Base-by-base conservation (phyloP, 805 yeast species). In the Candida arabinofermentans region DNA sequence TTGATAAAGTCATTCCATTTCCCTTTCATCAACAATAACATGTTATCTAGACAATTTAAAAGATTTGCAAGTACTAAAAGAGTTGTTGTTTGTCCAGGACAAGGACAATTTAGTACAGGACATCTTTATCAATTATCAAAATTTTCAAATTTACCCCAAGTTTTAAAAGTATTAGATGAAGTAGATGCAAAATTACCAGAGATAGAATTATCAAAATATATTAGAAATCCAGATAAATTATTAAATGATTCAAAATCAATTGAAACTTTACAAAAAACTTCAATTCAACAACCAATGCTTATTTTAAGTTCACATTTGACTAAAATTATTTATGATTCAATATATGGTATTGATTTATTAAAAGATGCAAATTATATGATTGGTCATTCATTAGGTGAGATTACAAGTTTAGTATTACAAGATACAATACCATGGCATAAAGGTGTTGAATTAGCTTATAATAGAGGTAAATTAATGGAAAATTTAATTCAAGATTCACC, bases 341-440 rank as follows among this genome's bases (percentile, higher is more conserved):
- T 36, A n/a, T 46, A 47, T 39, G 57, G 53, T 8, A 27, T 54
- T 6, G 57, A 57, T 40, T 33, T 60, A 3, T 34, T 61, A 13
- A 30, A 44, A 12, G 22, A 19, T 6, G 40, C 54, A 1, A 55
- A 61, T 34, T 57, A 48, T 38, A 44, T 54, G 26, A 29, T 65
- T 8, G 70, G 70, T 8, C 70, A 65, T 43, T 64, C 69, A 5
- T 40, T 65, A 19, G 70, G 70, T 1, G 70, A 65, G 34, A 57
- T 65, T 5, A 48, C 61, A 16, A 42, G 54, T 3, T 34, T 65
- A 27, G 62, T 55, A 3, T 30, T 58, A 4, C 67, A 61, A 44
- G 58, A 43, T 5, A 48, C 50, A 0, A 34, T 65, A 1, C 23
- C 56, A 0, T 51, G 62, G 24, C 53, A 49, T 6, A 35, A 57